Conservation (phyloP, 495 filamentous ascomycete genomes). For the Aspergillus conjunctus region DNA sequence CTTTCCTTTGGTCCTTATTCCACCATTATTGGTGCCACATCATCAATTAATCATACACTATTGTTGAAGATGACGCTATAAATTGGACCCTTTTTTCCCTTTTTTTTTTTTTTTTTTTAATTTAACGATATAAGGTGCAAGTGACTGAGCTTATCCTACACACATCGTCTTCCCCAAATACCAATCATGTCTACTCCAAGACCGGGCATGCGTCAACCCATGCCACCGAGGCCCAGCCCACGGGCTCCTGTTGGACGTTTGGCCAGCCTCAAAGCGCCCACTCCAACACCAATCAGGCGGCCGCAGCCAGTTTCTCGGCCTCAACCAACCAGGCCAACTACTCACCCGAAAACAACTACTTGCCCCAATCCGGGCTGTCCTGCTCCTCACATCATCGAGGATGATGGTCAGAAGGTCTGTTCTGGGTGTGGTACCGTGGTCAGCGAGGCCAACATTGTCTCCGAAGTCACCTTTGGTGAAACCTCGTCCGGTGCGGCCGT, state of each 20-base stretch:
- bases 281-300: constrained; percentile 42
- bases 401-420: constrained; percentile 66
- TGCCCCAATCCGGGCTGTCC: constrained; percentile 54
- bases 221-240: constrained; percentile 34
- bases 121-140: too few species aligned
- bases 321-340: constrained; percentile 39
- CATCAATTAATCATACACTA: neutral
- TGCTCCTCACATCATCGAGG: constrained; percentile 51
- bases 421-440: constrained; percentile 79
- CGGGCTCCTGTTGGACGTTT: constrained; percentile 44
- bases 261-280: constrained; percentile 42
- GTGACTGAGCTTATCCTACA: too few species aligned
- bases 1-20: neutral
- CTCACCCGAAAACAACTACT: constrained; percentile 44
- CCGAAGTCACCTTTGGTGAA: constrained; percentile 89
- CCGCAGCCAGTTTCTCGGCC: constrained; percentile 38
- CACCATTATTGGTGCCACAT: neutral
- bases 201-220: constrained; percentile 37
- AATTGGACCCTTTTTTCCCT: neutral
- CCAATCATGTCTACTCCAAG: constrained; percentile 36
- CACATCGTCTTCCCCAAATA: neutral
- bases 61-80: neutral
- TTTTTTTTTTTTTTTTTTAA: neutral
- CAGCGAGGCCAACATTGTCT: constrained; percentile 81
- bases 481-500: constrained; percentile 78